Percentiles rank a stretch among this genome's conserved stretches.
Evolutionary conservation across 768 basidiomycete species (phyloP).

Genomic region (Mycena chlorophos): DNA sequence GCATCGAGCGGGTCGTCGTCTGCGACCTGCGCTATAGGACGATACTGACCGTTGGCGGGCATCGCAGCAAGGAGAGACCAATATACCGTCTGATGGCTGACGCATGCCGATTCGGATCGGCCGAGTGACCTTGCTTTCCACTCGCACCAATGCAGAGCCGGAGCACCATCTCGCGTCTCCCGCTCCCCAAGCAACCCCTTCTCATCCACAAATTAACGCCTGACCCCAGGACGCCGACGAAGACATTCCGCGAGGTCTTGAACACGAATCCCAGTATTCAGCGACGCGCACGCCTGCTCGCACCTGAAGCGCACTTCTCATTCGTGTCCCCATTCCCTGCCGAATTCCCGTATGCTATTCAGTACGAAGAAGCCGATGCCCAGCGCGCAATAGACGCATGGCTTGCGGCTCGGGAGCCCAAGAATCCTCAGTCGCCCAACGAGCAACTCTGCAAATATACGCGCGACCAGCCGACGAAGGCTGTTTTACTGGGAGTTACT

Average conservation of each 20-base stretch:
- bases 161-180: conserved; percentile 51
- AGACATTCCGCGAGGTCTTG: conserved; percentile 55
- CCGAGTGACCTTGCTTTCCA: too few species aligned
- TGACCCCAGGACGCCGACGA: conserved; percentile 55
- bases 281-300: conserved; percentile 64
- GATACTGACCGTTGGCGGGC: background rate
- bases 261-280: conserved; percentile 60
- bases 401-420: conserved; percentile 67
- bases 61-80: background rate
- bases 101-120: too few species aligned
- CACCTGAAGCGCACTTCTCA: conserved; percentile 66
- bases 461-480: conserved; percentile 49
- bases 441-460: conserved; percentile 50
- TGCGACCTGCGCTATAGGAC: conserved; percentile 35
- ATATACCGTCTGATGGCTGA: too few species aligned
- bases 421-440: conserved; percentile 28
- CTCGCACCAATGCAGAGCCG: background rate
- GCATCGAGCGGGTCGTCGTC: conserved; percentile 69
- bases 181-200: conserved; percentile 37
- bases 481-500: conserved; percentile 68
- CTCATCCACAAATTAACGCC: conserved; percentile 54
- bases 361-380: conserved; percentile 41
- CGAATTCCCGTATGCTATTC: conserved; percentile 79
- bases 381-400: conserved; percentile 73
- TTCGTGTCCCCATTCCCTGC: conserved; percentile 81